Evolutionary conservation across 495 filamentous ascomycete genomes (phyloP), one percentile per base, ranked within the genome.

Genomic region (Zalerion maritima): DNA sequence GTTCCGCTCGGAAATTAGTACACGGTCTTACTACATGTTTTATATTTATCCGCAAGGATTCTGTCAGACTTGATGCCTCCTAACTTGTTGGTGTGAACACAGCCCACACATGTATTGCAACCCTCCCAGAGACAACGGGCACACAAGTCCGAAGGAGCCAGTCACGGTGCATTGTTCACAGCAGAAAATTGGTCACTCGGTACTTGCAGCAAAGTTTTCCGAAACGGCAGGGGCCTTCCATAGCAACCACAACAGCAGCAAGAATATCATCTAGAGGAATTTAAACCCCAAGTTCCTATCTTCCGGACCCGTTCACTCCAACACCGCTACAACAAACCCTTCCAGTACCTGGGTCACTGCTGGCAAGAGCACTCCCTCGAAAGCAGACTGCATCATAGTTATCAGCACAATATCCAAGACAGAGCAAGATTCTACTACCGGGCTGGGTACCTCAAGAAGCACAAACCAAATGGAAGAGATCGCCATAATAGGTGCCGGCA

Each of bases 401-500:
- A 18, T 17, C 3, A 16, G 26, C 17, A 28, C 17, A 11, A 28
- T 28, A 18, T 16, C 17, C 20, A 28, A 18, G 26, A n/a, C 10
- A 2, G 20, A 28, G 20, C 2, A 16, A 5, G 7, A 15, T 7
- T 18, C 12, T 28, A 28, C 17, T 16, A 28, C 15, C 10, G 17
- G 10, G 2, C 4, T n/a, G 26, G 26, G 26, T 15, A 10, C 10
- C 15, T 18, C n/a, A 28, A 4, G 10, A n/a, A 8, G 4, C 20
- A 15, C 26, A 5, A 7, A 21, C 17, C 26, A 32, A 1, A 32
- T 25, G 14, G 13, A 27, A 3, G 17, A 29, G 4, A 25, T 44
- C 14, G 41, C 37, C 9, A 41, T 44, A 14, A 41, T 44, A 14
- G 41, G 41, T 14, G 41, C 32, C 3, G 41, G 41, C 11, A 21